Base-by-base conservation (phyloP, 208 protist species). In the Trypanosoma congolense region DNA sequence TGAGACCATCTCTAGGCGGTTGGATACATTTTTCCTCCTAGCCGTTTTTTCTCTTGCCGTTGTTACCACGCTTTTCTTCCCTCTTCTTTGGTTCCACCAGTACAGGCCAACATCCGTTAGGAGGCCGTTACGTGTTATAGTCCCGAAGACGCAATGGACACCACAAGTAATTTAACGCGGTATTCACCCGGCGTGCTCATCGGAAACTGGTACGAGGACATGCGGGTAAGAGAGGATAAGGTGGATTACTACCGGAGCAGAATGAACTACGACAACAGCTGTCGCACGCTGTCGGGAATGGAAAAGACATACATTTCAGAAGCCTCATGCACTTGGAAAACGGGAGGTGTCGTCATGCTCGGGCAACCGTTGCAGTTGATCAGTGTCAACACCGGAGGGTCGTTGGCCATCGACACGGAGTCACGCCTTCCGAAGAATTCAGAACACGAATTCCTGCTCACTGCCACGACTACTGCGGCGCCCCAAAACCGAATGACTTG, bases 121-220 rank as follows among this genome's bases (percentile, higher is more conserved):
- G n/a, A n/a, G n/a, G n/a, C n/a, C n/a, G n/a, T n/a, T n/a, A n/a
- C n/a, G n/a, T n/a, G n/a, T n/a, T n/a, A n/a, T 46, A 35, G 6
- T 22, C 44, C 55, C 8, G 49, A 51, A 18, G 54, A 51, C 12
- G 60, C 29, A 10, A 70, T 84, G 53, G 54, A 69, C n/a, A 43
- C 61, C n/a, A 38, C 38, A 49, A 75, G 61, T 30, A 71, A 71
- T 21, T 58, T 68, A 29, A 65, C 53, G 60, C 28, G 58, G 66
- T 95, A 93, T 77, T 90, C 80, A 21, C 81, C 79, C 25, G 79
- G 89, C 19, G 86, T 92, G 12, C 65, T 93, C 43, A 64, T 92
- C 19, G 89, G 89, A 5, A 95, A 95, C 56, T 95, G 89, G 86
- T 75, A 80, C 19, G 85, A 95, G 55, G 85, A 95, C 47, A 81